Base-by-base conservation (phyloP, 2,329 filamentous ascomycete genomes). In the Alternaria triticina region DNA sequence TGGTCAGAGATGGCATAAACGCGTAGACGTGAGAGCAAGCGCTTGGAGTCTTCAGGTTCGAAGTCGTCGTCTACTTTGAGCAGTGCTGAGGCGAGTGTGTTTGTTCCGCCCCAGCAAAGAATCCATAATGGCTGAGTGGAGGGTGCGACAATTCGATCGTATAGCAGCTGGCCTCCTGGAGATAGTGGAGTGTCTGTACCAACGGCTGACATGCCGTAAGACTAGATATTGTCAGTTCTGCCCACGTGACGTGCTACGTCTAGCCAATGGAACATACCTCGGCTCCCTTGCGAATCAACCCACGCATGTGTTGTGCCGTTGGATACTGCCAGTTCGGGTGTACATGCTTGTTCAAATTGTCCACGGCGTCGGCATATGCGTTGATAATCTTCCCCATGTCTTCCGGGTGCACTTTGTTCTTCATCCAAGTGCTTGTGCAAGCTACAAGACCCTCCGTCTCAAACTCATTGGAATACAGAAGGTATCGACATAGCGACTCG, bases 1-100 rank as follows among this genome's bases (percentile, higher is more conserved):
- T 89, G 87, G 65, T 89, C 87, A 7, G 85, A 87, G 58, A 89
- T 88, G 36, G 86, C 77, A 28, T 80, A 80, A 4, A 80, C 72
- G 3, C 77, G 73, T 3, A 80, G 45, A 11, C 76, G 72, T 2
- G 76, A 78, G 17, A 77, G 65, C 2, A 79, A 68, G 12, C 76
- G 74, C 25, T 70, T 70, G 6, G 76, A 72, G 57, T 79, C 76
- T 56, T 78, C 77, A 5, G 77, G 76, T 1, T 74, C 62, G 67
- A 63, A 69, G 15, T 71, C 72, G 15, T 70, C 62, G 27, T 79
- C 76, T 44, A 83, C 79, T 15, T 82, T 75, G 27, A 81, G 71
- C 10, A 87, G 77, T 1, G 82, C 83, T 57, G 85, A 81, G 4
- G 85, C 86, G 5, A 87, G 81, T 2, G 83, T 82, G 61, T 86